Evolutionary conservation across 2,329 filamentous ascomycete species (phyloP).

Genomic region (Xylariaceae sp.): DNA sequence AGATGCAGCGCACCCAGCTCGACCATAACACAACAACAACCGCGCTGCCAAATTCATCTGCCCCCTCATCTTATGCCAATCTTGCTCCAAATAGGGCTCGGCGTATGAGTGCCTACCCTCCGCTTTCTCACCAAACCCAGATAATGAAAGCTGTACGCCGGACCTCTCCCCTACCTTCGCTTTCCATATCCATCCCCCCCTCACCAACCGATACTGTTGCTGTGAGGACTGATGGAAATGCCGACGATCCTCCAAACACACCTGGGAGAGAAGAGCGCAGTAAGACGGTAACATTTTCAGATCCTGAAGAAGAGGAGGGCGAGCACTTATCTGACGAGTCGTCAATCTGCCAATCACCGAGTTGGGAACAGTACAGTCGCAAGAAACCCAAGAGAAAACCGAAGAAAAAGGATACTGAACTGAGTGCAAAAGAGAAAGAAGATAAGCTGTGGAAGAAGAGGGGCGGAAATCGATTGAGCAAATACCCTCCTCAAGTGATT

Average conservation of each 20-base stretch:
- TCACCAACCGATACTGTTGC: conserved; percentile 17
- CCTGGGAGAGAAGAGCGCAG: conserved; percentile 23
- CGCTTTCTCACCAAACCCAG: conserved; percentile 28
- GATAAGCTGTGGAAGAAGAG: conserved; percentile 33
- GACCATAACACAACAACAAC: conserved; percentile 23
- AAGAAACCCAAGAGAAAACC: conserved; percentile 47
- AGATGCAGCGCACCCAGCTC: conserved; percentile 34
- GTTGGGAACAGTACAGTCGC: conserved; percentile 53
- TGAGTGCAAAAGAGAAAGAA: conserved; percentile 39
- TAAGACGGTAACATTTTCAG: conserved; percentile 38
- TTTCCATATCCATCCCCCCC: conserved; percentile 29
- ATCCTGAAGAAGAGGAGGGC: conserved; percentile 28
- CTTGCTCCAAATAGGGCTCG: conserved; percentile 26
- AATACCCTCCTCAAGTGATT: conserved; percentile 26
- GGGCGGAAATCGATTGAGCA: conserved; percentile 34
- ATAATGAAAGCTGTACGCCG: conserved; percentile 30
- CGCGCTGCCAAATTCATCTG: conserved; percentile 23
- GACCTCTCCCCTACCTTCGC: conserved; percentile 26
- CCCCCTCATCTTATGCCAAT: conserved; percentile 23
- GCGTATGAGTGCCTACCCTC: conserved; percentile 27
- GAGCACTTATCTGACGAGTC: conserved; percentile 38
- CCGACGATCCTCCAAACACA: conserved; percentile 11
- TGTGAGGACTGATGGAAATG: conserved; percentile 13
- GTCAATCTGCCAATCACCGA: conserved; percentile 58
- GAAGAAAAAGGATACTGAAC: conserved; percentile 36